These are phyloP conservation scores for Quercus dentata DNA, from an alignment of 306 rosid species.

Conservation along the genomic window DNA sequence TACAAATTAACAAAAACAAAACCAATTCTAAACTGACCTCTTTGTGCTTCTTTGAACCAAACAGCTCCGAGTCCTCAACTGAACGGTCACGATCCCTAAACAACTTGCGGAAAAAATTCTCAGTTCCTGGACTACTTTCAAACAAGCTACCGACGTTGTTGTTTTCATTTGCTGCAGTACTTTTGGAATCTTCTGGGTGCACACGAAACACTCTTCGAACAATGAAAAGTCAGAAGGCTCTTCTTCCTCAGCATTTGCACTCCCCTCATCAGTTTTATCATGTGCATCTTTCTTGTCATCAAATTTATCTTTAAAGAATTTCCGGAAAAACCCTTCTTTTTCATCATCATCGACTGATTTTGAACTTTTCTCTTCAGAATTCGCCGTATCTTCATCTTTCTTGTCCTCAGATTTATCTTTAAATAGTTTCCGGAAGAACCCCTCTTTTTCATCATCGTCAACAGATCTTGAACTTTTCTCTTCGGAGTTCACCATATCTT, in stretches of 20 bases:
- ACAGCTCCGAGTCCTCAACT: conserved; percentile 84
- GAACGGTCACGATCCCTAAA: conserved; percentile 86
- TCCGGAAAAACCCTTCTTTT: conserved; percentile 77
- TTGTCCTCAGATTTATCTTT: conserved; percentile 80
- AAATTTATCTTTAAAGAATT: conserved; percentile 67
- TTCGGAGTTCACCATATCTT: conserved; percentile 40
- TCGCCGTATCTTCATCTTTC: conserved; percentile 47
- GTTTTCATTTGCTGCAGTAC: conserved; percentile 48
- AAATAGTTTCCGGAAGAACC: conserved; percentile 69
- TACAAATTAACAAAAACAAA: background rate
- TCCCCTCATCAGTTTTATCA: conserved; percentile 68
- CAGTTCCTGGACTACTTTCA: conserved; percentile 91
- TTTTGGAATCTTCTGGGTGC: conserved; percentile 83
- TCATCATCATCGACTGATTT: conserved; percentile 70
- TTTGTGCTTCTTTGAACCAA: conserved; percentile 70
- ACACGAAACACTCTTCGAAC: conserved; percentile 83
- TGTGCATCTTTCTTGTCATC: conserved; percentile 69
- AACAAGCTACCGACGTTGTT: conserved; percentile 36
- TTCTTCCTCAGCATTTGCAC: conserved; percentile 67
- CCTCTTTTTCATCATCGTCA: conserved; percentile 87
- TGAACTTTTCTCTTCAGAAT: conserved; percentile 53
- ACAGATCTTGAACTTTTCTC: conserved; percentile 53
- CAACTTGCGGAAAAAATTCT: conserved; percentile 82
- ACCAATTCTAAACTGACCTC: conserved; percentile 53
- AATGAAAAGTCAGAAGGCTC: conserved; percentile 77